These are phyloP conservation scores for Hypoxylon fragiforme DNA, from an alignment of 495 filamentous ascomycete genomes.

Conservation along the genomic window DNA sequence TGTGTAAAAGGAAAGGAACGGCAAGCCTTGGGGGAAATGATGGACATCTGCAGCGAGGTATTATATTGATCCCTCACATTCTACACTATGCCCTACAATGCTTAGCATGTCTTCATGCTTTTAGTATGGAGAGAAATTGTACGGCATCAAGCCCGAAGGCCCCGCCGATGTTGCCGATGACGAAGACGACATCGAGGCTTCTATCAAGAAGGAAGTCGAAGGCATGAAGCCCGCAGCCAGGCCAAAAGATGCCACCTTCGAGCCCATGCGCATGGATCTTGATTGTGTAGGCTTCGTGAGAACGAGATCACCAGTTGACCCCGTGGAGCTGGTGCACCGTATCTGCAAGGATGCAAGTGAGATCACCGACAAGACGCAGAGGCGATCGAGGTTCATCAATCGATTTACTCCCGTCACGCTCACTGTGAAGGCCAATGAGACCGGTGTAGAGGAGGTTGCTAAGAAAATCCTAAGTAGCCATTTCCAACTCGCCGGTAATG, in stretches of 20 bases:
- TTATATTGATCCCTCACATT: no score
- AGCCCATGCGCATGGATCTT: constrained; percentile 68
- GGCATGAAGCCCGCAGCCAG: constrained; percentile 59
- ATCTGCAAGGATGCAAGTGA: constrained; percentile 69
- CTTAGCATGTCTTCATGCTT: background rate
- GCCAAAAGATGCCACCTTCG: constrained; percentile 55
- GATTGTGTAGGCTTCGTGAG: constrained; percentile 76
- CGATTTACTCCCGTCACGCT: constrained; percentile 78
- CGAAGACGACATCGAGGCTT: constrained; percentile 74
- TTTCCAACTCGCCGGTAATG: constrained; percentile 61
- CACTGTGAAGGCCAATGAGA: constrained; percentile 76
- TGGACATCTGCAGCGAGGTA: constrained; percentile 76
- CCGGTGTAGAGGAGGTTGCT: constrained; percentile 73
- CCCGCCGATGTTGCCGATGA: constrained; percentile 45
- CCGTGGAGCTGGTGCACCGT: constrained; percentile 73
- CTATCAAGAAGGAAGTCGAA: constrained; percentile 77
- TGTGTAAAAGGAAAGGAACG: constrained; percentile 80
- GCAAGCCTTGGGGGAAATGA: constrained; percentile 73
- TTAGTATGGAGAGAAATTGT: constrained; percentile 63
- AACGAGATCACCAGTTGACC: constrained; percentile 70
- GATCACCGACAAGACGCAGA: constrained; percentile 49
- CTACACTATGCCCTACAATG: background rate
- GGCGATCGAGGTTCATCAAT: constrained; percentile 75
- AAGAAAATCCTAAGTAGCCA: constrained; percentile 68
- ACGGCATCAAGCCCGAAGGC: constrained; percentile 48